Percentiles rank a stretch among this genome's conserved stretches.
phyloP scores from a whole-genome alignment of 768 basidiomycete species.

The Tylopilus intermedius region DNA sequence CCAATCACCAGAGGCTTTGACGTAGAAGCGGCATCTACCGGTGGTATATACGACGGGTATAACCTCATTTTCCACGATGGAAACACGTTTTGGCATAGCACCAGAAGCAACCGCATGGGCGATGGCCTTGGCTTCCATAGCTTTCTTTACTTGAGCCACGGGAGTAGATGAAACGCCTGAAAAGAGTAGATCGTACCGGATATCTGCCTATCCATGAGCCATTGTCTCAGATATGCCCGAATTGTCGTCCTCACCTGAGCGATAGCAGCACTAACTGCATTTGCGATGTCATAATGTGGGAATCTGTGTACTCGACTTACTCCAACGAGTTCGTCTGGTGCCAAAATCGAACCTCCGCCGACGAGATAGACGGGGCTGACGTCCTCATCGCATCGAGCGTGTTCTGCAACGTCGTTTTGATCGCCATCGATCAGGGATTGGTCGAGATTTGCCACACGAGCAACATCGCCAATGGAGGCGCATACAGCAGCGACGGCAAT shows the following conservation, averaged over 20 bases:
- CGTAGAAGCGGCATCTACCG: slow-evolving; percentile 42
- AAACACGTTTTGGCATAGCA: slow-evolving; percentile 38
- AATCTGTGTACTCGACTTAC: slow-evolving; percentile 47
- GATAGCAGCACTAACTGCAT: slow-evolving; percentile 56
- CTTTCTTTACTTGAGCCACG: slow-evolving; percentile 28
- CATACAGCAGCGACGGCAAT: slow-evolving; percentile 42
- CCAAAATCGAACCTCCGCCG: slow-evolving; percentile 61
- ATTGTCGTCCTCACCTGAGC: slow-evolving; percentile 26
- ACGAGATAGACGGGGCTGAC: slow-evolving; percentile 56
- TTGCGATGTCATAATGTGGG: slow-evolving; percentile 52
- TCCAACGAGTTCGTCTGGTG: slow-evolving; percentile 47
- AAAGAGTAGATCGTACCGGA: slow-evolving; percentile 45
- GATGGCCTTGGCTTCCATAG: slow-evolving; percentile 38
- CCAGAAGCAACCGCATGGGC: slow-evolving; percentile 42
- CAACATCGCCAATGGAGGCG: slow-evolving; percentile 28
- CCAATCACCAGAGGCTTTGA: slow-evolving; percentile 57
- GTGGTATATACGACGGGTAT: slow-evolving; percentile 40
- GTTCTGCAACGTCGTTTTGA: slow-evolving; percentile 42
- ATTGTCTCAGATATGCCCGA: background rate
- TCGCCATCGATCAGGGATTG: slow-evolving; percentile 29
- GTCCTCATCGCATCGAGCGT: slow-evolving; percentile 65
- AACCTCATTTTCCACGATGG: slow-evolving; percentile 51
- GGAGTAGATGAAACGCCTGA: slow-evolving; percentile 34
- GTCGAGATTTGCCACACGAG: slow-evolving; percentile 21
- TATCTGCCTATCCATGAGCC: slow-evolving; percentile 28